Base-by-base conservation (phyloP, 139 green algal genomes). In the Coelastrella sp. region DNA sequence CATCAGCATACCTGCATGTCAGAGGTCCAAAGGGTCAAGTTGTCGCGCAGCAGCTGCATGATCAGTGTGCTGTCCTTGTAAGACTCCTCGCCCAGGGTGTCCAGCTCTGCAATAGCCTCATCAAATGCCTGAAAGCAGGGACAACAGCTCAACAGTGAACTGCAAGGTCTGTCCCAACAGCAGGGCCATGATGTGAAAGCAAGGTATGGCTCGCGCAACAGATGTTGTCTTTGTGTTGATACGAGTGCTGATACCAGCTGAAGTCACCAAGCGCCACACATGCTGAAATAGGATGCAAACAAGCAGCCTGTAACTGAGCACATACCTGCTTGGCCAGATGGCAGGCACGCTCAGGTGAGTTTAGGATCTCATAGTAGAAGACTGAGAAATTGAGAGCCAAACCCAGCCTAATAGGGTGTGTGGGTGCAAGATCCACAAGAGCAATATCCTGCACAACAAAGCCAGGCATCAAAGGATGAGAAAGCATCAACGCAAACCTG, bases 311-410 rank as follows among this genome's bases (percentile, higher is more conserved):
- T n/a, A n/a, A n/a, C n/a, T n/a, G n/a, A n/a, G n/a, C n/a, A 32
- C 51, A 32, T 72, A 90, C 91, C 92, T 98, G 95, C 96, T 99
- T 99, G 23, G 97, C 97, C 75, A 99, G 91, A 64, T 96, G 90
- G 93, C 96, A 99, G 9, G 97, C 97, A 27, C 93, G 89, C 88
- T 98, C 96, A 9, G 97, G 97, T 25, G 96, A 97, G 93, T 99
- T 99, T 37, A 99, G 89, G 76, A 99, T 98, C 90, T 99, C 97
- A 67, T 99, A 99, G 93, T 99, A 99, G 92, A 99, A 99, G 9
- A 99, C 97, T 4, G 95, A 98, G 92, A 99, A 99, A 93, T 99
- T 99, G 68, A 99, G 94, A 11, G 97, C 97, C 59, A 99, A 92
- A 68, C 97, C 97, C 68, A 99, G 92, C 43, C 96, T 94, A 87